phyloP scores from a whole-genome alignment of 1,139 yeast genomes.

The Saccharomyces hybrid region DNA sequence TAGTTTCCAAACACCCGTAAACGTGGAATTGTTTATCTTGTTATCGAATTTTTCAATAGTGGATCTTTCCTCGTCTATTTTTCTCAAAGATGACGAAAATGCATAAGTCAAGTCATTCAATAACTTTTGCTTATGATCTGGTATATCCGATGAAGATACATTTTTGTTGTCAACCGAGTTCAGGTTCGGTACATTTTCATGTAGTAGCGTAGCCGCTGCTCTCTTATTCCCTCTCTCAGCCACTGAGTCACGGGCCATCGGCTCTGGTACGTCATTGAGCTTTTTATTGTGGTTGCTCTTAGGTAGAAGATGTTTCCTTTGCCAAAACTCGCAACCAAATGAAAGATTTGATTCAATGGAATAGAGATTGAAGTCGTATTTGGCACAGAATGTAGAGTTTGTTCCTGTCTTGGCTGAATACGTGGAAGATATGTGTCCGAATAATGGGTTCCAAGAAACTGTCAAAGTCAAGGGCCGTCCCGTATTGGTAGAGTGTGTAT shows the following conservation, averaged over 20 bases:
- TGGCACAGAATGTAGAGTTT: slow-evolving; percentile 70
- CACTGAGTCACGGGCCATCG: neutral
- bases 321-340: slow-evolving; percentile 78
- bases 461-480: slow-evolving; percentile 89
- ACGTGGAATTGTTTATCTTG: slow-evolving; percentile 46
- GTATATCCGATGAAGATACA: neutral
- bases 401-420: slow-evolving; percentile 78
- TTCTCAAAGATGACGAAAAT: slow-evolving; percentile 29
- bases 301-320: slow-evolving; percentile 2
- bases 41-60: slow-evolving; percentile 49
- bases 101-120: slow-evolving; percentile 28
- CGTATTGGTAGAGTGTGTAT: slow-evolving; percentile 78
- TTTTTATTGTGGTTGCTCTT: neutral
- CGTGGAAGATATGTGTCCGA: slow-evolving; percentile 85
- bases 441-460: slow-evolving; percentile 75
- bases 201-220: neutral
- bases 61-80: slow-evolving; percentile 33
- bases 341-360: slow-evolving; percentile 85
- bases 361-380: slow-evolving; percentile 83
- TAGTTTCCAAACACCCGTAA: slow-evolving; percentile 65
- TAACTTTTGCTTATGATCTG: slow-evolving; percentile 14
- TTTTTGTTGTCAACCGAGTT: neutral
- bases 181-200: neutral
- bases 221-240: no score
- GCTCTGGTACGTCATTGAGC: neutral